These are phyloP conservation scores for Moricandia moricandioides DNA, from an alignment of 345 rosid genomes.

Conservation along the genomic window DNA sequence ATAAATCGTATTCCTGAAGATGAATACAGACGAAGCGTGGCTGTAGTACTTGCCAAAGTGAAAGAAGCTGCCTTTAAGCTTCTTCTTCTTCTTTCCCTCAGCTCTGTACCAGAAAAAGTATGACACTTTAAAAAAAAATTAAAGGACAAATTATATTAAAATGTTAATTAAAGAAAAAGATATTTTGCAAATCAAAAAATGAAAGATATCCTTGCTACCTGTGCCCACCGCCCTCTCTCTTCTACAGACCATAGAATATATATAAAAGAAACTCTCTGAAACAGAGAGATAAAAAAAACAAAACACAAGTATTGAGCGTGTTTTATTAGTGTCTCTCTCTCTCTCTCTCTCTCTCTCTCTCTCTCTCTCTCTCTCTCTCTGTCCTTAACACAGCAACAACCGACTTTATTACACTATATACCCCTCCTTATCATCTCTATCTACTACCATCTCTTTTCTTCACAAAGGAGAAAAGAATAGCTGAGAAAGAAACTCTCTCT, in stretches of 20 bases:
- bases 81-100: constrained; percentile 19
- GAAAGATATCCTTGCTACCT: constrained; percentile 33
- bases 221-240: constrained; percentile 42
- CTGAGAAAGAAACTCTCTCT: constrained; percentile 1
- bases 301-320: constrained; percentile 39
- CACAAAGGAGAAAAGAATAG: constrained; percentile 9
- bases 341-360: constrained; percentile 33
- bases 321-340: constrained; percentile 22
- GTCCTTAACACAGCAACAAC: constrained; percentile 33
- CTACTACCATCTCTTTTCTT: constrained; percentile 13
- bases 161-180: not conserved
- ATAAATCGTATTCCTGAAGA: constrained; percentile 20
- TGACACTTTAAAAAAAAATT: not conserved
- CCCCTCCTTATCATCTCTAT: constrained; percentile 10
- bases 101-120: constrained; percentile 5
- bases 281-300: constrained; percentile 37
- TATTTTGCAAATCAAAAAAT: constrained; percentile 24
- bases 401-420: constrained; percentile 38
- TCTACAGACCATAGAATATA: not conserved
- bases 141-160: not conserved
- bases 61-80: constrained; percentile 29
- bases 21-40: constrained; percentile 29
- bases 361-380: constrained; percentile 32
- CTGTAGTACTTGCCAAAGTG: constrained; percentile 29
- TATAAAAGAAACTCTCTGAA: constrained; percentile 32